A percentile compares a stretch with the other conserved stretches of the same genome.
Evolutionary conservation across 345 rosid species (phyloP).

Genomic region (Hirschfeldia incana): DNA sequence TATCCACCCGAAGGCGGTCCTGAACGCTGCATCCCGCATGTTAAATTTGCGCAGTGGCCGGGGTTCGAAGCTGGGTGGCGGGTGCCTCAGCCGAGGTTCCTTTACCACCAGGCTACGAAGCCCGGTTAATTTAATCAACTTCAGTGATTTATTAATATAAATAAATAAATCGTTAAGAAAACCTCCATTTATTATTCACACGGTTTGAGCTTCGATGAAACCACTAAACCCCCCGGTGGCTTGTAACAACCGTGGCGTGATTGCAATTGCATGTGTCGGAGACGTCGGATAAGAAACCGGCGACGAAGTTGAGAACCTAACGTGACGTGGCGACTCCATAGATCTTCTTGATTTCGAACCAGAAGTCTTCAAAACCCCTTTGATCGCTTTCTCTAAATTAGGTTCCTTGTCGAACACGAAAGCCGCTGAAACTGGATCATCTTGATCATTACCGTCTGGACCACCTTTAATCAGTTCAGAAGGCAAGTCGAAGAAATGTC

Average conservation of each 20-base stretch:
- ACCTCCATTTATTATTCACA: slow-evolving; percentile 39
- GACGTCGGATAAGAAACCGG: slow-evolving; percentile 55
- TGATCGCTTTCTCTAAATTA: slow-evolving; percentile 47
- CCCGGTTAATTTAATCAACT: too few species aligned
- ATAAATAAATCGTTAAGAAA: not conserved
- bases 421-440: slow-evolving; percentile 68
- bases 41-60: too few species aligned
- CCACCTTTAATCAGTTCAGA: slow-evolving; percentile 57
- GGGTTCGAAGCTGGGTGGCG: too few species aligned
- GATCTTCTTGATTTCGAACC: slow-evolving; percentile 54
- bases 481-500: slow-evolving; percentile 71
- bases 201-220: slow-evolving; percentile 70
- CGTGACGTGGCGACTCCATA: slow-evolving; percentile 64
- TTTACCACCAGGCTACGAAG: too few species aligned
- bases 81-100: too few species aligned
- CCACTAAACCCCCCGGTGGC: slow-evolving; percentile 57
- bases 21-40: too few species aligned
- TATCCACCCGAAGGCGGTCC: too few species aligned
- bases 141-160: not conserved
- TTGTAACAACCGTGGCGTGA: slow-evolving; percentile 59
- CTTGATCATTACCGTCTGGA: slow-evolving; percentile 49
- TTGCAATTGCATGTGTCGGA: slow-evolving; percentile 53
- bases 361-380: slow-evolving; percentile 56
- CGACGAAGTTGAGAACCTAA: slow-evolving; percentile 66
- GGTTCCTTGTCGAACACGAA: slow-evolving; percentile 60